These are phyloP conservation scores for Ganoderma boninense DNA, from an alignment of 1,284 basidiomycete genomes.

Conservation along the genomic window DNA sequence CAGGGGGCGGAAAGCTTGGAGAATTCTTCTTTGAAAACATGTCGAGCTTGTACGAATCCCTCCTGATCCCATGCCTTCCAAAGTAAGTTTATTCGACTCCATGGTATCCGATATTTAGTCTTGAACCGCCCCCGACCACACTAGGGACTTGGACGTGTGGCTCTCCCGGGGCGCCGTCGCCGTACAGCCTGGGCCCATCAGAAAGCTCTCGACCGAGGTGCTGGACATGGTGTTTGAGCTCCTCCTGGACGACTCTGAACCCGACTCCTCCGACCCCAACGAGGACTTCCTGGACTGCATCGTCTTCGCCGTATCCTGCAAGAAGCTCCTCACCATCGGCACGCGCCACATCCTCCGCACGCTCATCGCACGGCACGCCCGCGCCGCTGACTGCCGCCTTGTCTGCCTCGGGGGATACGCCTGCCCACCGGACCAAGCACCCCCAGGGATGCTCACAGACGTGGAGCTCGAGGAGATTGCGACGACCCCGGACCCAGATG, in stretches of 20 bases:
- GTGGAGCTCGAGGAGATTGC: constrained; percentile 10
- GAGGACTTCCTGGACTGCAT: neutral
- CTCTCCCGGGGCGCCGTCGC: neutral
- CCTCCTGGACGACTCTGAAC: neutral
- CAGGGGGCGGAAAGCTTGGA: neutral
- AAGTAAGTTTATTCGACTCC: neutral
- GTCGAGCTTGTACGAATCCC: neutral
- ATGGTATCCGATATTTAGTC: neutral
- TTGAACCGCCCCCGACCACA: neutral
- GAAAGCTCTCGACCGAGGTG: constrained; percentile 4
- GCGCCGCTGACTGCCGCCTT: constrained; percentile 25
- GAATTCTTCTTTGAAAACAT: neutral
- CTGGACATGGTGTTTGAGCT: constrained; percentile 3
- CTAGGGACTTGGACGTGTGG: constrained; percentile 4
- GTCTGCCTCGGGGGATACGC: constrained; percentile 26
- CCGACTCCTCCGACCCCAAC: neutral
- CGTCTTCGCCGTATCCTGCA: constrained; percentile 23
- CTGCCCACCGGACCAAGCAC: constrained; percentile 17
- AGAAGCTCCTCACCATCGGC: constrained; percentile 14
- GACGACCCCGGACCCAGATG: neutral
- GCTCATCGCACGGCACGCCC: neutral
- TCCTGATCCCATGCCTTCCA: neutral
- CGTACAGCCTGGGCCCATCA: constrained; percentile 4
- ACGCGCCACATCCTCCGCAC: constrained; percentile 8
- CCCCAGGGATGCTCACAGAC: constrained; percentile 21